Evolutionary conservation across 2,329 filamentous ascomycete species (phyloP).

Genomic region (Ambrosiella cleistominuta): DNA sequence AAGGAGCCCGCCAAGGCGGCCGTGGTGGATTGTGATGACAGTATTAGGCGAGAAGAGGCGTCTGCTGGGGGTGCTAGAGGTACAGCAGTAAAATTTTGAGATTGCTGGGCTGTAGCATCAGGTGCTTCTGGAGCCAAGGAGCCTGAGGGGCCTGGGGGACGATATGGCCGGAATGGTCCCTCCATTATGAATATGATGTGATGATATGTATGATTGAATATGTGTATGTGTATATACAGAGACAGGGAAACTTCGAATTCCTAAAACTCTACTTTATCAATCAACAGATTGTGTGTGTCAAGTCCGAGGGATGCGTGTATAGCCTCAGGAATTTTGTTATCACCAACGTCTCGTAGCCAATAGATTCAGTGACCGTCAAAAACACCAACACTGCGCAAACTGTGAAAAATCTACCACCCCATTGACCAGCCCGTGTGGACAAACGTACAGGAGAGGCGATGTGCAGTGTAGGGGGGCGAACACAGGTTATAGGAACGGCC

Average conservation of each 20-base stretch:
- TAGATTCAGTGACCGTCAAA: neutral
- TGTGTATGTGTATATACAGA: too few relatives aligned
- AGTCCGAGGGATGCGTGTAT: too few relatives aligned
- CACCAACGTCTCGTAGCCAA: neutral
- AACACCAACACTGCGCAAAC: neutral
- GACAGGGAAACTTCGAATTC: too few relatives aligned
- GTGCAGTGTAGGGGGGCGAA: neutral
- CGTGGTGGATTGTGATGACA: neutral
- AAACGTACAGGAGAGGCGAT: neutral
- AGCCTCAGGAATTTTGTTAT: too few relatives aligned
- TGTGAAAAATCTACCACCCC: too few relatives aligned
- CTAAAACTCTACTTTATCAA: too few relatives aligned
- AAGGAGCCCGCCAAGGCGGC: neutral
- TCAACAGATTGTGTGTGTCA: too few relatives aligned
- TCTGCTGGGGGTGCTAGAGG: neutral
- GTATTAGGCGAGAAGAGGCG: neutral
- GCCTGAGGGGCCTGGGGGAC: neutral
- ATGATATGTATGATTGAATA: neutral
- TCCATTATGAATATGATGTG: neutral
- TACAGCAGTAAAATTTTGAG: neutral
- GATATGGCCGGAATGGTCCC: constrained; percentile 2
- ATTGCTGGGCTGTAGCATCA: neutral
- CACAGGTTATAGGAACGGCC: neutral
- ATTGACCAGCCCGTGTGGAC: too few relatives aligned
- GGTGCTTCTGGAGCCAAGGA: neutral